Evolutionary conservation across 176 grass and related monocot genomes (phyloP).

Genomic region (Puccinellia tenuiflora): DNA sequence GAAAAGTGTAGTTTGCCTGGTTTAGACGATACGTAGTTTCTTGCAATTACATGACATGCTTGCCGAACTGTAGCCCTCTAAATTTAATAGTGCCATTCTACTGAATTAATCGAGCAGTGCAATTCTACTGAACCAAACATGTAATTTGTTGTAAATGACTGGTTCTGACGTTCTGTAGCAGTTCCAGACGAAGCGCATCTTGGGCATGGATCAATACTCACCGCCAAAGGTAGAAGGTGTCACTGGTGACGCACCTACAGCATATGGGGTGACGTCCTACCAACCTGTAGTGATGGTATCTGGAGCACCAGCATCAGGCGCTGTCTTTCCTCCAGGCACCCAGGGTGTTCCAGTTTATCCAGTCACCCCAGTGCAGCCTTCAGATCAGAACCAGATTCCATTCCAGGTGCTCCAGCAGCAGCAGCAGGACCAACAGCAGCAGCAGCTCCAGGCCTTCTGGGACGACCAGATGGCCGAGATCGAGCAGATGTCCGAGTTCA

Average conservation of each 20-base stretch:
- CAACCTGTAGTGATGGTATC: constrained; percentile 22
- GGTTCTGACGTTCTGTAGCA: neutral
- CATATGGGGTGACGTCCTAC: constrained; percentile 29
- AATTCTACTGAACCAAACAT: neutral
- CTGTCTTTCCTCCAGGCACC: constrained; percentile 3
- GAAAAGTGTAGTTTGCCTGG: neutral
- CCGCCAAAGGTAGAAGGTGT: constrained; percentile 17
- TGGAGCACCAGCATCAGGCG: constrained; percentile 7
- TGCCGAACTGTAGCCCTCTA: neutral
- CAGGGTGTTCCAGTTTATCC: constrained; percentile 7
- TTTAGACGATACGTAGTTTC: neutral
- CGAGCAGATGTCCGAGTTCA: neutral
- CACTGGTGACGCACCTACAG: constrained; percentile 1
- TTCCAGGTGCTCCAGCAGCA: constrained; percentile 51
- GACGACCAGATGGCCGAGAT: constrained; percentile 39
- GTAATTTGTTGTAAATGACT: neutral
- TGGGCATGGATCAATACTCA: constrained; percentile 50
- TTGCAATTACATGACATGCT: neutral
- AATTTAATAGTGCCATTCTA: neutral
- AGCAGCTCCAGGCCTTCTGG: constrained; percentile 54
- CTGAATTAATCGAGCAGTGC: neutral
- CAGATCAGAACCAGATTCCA: constrained; percentile 59
- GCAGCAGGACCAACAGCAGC: constrained; percentile 48
- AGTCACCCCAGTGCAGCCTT: constrained; percentile 22
- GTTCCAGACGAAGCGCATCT: neutral